Base-by-base conservation (phyloP, 345 rosid genomes). In the Boechera divaricarpa region DNA sequence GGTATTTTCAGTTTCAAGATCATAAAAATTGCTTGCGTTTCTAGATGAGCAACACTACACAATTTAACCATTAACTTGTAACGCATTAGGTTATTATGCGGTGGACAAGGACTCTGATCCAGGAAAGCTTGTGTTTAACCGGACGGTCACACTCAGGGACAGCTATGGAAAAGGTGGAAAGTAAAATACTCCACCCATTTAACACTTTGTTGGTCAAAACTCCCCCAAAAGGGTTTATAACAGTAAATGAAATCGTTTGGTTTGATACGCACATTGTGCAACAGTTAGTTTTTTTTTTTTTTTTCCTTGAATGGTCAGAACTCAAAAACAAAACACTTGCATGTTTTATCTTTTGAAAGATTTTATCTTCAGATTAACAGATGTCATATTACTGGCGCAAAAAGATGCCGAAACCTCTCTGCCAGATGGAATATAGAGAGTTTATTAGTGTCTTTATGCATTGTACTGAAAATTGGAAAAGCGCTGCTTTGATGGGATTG, bases 41-140 rank as follows among this genome's bases (percentile, higher is more conserved):
- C 18, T 49, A 15, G 3, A 16, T 55, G 48, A 42, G 6, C 5
- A 32, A 63, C 11, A 12, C 11, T 51, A 49, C 51, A 12, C 35
- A 39, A 38, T 29, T 38, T 1, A 49, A 64, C 66, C 13, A 39
- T 28, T 52, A 70, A 67, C n/a, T 31, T 81, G 73, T 74, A 74
- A 73, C 69, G 52, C 60, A 45, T 66, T 84, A 91, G 98, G 99
- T 63, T 95, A 92, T 82, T 95, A 86, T 41, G 56, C 80, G 7
- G 96, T 88, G 55, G 99, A 91, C 31, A 85, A 86, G 78, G 96
- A 95, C 81, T 88, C 96, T 3, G 88, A 87, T 8, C 63, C 86
- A 7, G 94, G 87, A 38, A 92, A 85, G 55, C 92, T 88, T 3
- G 88, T 92, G 28, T 95, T 95, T 78, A 91, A 95, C 77, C 87